Conservation (phyloP, 129 eudicot species). For the Tagetes patula region DNA sequence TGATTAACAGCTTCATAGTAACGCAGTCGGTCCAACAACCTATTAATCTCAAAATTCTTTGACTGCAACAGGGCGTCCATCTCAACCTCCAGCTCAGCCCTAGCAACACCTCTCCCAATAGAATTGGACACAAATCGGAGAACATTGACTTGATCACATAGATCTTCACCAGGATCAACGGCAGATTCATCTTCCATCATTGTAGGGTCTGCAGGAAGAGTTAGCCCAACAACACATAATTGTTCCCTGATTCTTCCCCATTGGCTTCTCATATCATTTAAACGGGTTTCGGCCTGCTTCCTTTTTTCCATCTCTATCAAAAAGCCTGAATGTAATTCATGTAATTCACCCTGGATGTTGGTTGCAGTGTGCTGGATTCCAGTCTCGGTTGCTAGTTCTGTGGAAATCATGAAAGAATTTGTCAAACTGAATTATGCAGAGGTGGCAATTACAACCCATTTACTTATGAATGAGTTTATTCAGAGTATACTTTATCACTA, state of each 20-base stretch:
- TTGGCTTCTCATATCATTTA: constrained; percentile 52
- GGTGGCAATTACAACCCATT: not conserved
- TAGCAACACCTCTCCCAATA: constrained; percentile 73
- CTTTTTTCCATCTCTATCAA: constrained; percentile 78
- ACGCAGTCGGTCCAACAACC: constrained; percentile 73
- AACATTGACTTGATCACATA: constrained; percentile 66
- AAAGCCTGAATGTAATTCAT: constrained; percentile 57
- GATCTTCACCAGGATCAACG: constrained; percentile 60
- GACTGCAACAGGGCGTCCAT: constrained; percentile 73
- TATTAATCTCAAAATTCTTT: constrained; percentile 87
- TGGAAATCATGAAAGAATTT: constrained; percentile 12
- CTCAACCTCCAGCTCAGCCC: constrained; percentile 80
- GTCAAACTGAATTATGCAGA: not conserved
- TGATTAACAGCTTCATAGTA: constrained; percentile 91
- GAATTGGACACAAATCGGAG: constrained; percentile 74
- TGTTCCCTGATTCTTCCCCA: constrained; percentile 71
- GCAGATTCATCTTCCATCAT: constrained; percentile 44
- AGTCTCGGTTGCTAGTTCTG: constrained; percentile 77
- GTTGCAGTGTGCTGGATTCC: constrained; percentile 47
- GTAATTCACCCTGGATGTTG: constrained; percentile 69
- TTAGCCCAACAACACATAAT: constrained; percentile 66
- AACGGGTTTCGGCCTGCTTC: constrained; percentile 71
- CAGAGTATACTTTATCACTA: not conserved
- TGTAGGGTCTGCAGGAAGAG: constrained; percentile 56
- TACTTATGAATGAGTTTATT: not conserved